phyloP scores from a whole-genome alignment of 768 basidiomycete genomes.

The Leccinum barrowsii region DNA sequence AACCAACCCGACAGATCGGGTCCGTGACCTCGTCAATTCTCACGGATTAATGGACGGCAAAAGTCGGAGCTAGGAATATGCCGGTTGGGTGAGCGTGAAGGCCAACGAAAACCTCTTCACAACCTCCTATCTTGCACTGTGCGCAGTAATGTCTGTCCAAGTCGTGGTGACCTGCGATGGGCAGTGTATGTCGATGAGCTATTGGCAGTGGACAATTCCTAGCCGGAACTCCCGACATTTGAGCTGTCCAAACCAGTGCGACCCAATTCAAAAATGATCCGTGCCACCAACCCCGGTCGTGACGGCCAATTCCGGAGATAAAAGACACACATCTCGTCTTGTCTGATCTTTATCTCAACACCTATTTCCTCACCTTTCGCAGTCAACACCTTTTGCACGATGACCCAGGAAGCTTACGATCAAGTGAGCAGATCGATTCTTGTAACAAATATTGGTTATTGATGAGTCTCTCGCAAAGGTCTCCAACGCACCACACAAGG shows the following conservation, averaged over 20 bases:
- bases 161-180: neutral
- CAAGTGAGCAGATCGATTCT: slow-evolving; percentile 14
- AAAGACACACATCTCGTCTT: neutral
- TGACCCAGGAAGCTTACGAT: slow-evolving; percentile 16
- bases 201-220: neutral
- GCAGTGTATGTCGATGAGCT: neutral
- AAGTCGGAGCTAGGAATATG: neutral
- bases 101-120: neutral
- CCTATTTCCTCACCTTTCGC: neutral
- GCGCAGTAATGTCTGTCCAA: neutral
- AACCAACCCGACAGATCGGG: neutral
- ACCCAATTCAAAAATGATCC: neutral
- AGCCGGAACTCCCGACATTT: neutral
- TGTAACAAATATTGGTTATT: neutral
- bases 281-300: neutral
- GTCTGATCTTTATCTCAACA: slow-evolving; percentile 16
- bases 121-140: neutral
- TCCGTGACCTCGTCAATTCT: neutral
- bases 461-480: slow-evolving; percentile 34
- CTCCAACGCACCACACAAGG: slow-evolving; percentile 49
- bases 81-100: neutral
- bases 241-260: slow-evolving; percentile 7
- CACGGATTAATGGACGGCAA: neutral
- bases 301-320: slow-evolving; percentile 8
- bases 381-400: slow-evolving; percentile 4